Percentiles rank a stretch among this genome's conserved stretches.
These are phyloP conservation scores for Hypoxylon fuscum DNA, from an alignment of 495 filamentous ascomycete species.

Conservation along the genomic window DNA sequence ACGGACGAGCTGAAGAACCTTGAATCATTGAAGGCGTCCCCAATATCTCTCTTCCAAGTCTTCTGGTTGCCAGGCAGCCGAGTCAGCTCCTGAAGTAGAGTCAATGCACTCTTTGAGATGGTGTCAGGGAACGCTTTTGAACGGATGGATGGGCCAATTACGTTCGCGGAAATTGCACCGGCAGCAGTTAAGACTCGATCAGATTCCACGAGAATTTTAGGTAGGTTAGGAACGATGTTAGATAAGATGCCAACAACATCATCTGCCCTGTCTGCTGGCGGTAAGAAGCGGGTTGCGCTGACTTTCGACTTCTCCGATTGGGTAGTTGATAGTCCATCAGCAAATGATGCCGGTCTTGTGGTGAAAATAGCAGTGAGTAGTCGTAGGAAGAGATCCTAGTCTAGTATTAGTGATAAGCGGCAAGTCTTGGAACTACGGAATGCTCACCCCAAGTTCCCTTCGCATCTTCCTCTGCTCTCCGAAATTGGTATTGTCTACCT, in stretches of 20 bases:
- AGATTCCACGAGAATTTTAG: slow-evolving; percentile 84
- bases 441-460: slow-evolving; percentile 84
- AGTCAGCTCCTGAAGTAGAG: slow-evolving; percentile 79
- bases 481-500: slow-evolving; percentile 97
- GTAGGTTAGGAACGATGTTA: slow-evolving; percentile 79
- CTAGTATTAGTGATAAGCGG: slow-evolving; percentile 41
- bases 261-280: slow-evolving; percentile 61
- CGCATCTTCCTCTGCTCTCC: slow-evolving; percentile 95
- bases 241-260: slow-evolving; percentile 84
- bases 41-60: slow-evolving; percentile 90
- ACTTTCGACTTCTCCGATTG: slow-evolving; percentile 45
- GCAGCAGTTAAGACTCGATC: slow-evolving; percentile 84
- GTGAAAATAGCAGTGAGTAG: slow-evolving; percentile 92
- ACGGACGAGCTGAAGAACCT: slow-evolving; percentile 79
- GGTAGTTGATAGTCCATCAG: slow-evolving; percentile 48
- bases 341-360: slow-evolving; percentile 76
- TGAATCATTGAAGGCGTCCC: slow-evolving; percentile 89
- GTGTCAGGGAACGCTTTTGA: slow-evolving; percentile 91
- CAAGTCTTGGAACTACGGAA: neutral
- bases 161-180: slow-evolving; percentile 79
- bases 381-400: slow-evolving; percentile 85
- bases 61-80: slow-evolving; percentile 83
- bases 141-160: slow-evolving; percentile 83
- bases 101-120: slow-evolving; percentile 72
- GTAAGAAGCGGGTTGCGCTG: slow-evolving; percentile 21